Evolutionary conservation across 768 basidiomycete species (phyloP).

Genomic region (Rhodosporidiobolus sp.): DNA sequence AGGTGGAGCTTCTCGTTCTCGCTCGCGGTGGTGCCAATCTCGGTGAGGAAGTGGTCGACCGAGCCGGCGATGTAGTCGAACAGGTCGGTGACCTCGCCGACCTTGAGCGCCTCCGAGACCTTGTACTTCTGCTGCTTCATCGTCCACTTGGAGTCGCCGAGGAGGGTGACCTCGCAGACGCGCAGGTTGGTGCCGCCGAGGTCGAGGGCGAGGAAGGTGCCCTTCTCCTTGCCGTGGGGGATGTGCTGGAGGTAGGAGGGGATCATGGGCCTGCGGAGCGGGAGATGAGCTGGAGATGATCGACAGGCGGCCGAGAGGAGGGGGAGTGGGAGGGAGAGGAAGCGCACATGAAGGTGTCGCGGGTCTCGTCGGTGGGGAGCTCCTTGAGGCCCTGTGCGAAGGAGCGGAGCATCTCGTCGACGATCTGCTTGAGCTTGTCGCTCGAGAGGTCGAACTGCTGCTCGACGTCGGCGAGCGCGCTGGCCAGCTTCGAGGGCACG

Average conservation of each 20-base stretch:
- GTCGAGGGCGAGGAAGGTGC: conserved; percentile 93
- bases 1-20: conserved; percentile 56
- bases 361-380: conserved; percentile 59
- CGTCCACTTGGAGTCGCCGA: conserved; percentile 82
- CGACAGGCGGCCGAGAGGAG: conserved; percentile 6
- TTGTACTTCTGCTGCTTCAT: conserved; percentile 95
- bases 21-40: conserved; percentile 52
- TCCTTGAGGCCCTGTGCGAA: conserved; percentile 66
- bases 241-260: conserved; percentile 95
- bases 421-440: conserved; percentile 64
- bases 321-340: not conserved
- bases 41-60: conserved; percentile 89
- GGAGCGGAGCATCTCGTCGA: conserved; percentile 75
- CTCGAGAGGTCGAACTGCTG: conserved; percentile 67
- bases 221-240: conserved; percentile 88
- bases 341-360: conserved; percentile 57
- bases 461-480: conserved; percentile 48
- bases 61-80: conserved; percentile 98
- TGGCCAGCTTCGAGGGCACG: not conserved
- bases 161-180: conserved; percentile 70
- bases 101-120: conserved; percentile 88
- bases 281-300: not conserved
- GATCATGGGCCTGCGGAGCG: conserved; percentile 52
- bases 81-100: conserved; percentile 78
- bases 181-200: conserved; percentile 97